These are phyloP conservation scores for Oidiodendron maius DNA, from an alignment of 495 filamentous ascomycete species.

Conservation along the genomic window DNA sequence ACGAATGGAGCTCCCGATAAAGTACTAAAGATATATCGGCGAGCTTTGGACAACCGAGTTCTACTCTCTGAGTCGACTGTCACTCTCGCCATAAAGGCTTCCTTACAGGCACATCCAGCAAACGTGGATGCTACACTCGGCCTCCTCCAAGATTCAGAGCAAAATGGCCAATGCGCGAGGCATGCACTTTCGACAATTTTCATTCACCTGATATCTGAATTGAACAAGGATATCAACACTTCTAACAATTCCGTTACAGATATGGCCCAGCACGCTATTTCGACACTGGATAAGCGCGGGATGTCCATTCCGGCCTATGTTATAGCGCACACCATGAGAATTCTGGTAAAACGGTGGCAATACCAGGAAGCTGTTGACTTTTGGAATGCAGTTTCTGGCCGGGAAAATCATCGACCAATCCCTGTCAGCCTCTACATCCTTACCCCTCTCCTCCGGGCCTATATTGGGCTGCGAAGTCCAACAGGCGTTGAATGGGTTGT, in stretches of 20 bases:
- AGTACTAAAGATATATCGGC: not conserved
- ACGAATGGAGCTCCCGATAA: not conserved
- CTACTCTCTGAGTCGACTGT: not conserved
- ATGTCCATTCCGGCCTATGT: conserved; percentile 24
- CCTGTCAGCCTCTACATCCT: conserved; percentile 27
- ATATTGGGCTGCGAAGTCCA: conserved; percentile 28
- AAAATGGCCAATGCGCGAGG: conserved; percentile 28
- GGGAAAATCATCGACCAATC: conserved; percentile 26
- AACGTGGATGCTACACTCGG: conserved; percentile 19
- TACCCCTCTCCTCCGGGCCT: conserved; percentile 31
- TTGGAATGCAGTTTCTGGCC: conserved; percentile 25
- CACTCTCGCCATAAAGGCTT: conserved; percentile 30
- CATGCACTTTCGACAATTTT: conserved; percentile 23
- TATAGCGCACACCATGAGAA: conserved; percentile 32
- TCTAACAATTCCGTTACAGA: conserved; percentile 10
- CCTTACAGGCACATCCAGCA: conserved; percentile 18
- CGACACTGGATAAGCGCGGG: conserved; percentile 22
- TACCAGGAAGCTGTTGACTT: conserved; percentile 28
- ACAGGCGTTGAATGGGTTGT: conserved; percentile 28
- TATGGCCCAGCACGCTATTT: conserved; percentile 22
- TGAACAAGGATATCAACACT: conserved; percentile 12
- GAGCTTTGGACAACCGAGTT: not conserved
- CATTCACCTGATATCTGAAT: conserved; percentile 25
- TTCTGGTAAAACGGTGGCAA: conserved; percentile 25
- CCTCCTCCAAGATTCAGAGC: conserved; percentile 28